phyloP scores from a whole-genome alignment of 1,139 yeast species.

The Debaryomycetaceae sp. region DNA sequence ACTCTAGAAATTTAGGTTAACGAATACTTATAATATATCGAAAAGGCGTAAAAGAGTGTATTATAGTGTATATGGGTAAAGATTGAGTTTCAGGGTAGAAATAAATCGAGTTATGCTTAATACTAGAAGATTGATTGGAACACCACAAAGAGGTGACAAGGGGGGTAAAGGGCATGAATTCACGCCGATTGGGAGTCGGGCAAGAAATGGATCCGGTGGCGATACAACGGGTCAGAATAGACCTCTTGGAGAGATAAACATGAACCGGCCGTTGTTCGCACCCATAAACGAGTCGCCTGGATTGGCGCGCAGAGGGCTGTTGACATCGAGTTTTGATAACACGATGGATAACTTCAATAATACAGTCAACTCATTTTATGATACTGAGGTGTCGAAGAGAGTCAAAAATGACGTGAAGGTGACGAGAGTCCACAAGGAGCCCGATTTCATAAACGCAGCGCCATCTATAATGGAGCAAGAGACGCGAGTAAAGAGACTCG shows the following conservation, averaged over 20 bases:
- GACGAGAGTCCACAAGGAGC: slow-evolving; percentile 1
- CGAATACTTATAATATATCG: not conserved
- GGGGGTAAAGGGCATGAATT: slow-evolving; percentile 25
- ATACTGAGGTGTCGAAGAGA: not conserved
- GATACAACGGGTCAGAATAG: not conserved
- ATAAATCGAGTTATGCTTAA: slow-evolving; percentile 11
- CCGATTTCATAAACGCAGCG: slow-evolving; percentile 23
- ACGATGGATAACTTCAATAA: slow-evolving; percentile 24
- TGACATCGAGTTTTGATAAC: slow-evolving; percentile 33
- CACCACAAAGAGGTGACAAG: slow-evolving; percentile 17
- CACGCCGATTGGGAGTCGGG: slow-evolving; percentile 39
- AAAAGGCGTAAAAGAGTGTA: not conserved
- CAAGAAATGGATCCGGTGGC: slow-evolving; percentile 4
- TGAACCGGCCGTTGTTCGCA: slow-evolving; percentile 7
- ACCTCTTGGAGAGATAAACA: not conserved
- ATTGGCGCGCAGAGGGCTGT: slow-evolving; percentile 7
- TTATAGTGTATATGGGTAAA: not conserved
- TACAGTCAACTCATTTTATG: slow-evolving; percentile 8
- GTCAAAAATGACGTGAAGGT: not conserved
- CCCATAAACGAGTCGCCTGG: slow-evolving; percentile 9
- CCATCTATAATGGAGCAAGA: slow-evolving; percentile 53
- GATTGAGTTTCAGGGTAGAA: not conserved
- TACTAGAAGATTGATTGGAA: slow-evolving; percentile 21
- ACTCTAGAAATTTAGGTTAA: not conserved
- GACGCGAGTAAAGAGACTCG: slow-evolving; percentile 45